These are phyloP conservation scores for Colletotrichum aenigma DNA, from an alignment of 2,329 filamentous ascomycete genomes.

Conservation along the genomic window DNA sequence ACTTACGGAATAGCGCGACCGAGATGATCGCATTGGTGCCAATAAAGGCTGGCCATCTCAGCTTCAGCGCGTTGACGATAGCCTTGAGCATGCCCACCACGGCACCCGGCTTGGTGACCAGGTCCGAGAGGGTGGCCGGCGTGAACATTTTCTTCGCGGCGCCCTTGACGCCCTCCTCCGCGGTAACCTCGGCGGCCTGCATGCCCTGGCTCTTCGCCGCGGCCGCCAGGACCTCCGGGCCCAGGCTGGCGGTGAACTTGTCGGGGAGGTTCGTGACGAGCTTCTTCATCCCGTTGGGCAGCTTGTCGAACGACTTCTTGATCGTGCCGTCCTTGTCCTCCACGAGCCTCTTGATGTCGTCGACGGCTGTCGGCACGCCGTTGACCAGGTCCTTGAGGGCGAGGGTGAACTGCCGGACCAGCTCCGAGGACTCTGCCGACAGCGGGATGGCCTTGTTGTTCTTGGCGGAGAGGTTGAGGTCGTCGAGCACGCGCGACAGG, in stretches of 20 bases:
- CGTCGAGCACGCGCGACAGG: conserved; percentile 78
- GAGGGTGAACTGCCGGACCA: conserved; percentile 83
- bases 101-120: conserved; percentile 87
- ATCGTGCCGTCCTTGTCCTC: conserved; percentile 67
- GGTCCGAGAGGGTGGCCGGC: conserved; percentile 75
- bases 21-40: conserved; percentile 85
- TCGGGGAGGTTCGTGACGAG: conserved; percentile 83
- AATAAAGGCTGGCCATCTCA: conserved; percentile 87
- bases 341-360: conserved; percentile 74
- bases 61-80: conserved; percentile 88
- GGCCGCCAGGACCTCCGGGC: conserved; percentile 81
- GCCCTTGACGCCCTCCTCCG: conserved; percentile 50
- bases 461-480: conserved; percentile 80
- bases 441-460: conserved; percentile 88
- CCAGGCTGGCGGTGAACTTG: conserved; percentile 77
- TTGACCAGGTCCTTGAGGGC: conserved; percentile 92
- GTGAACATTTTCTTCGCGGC: conserved; percentile 71
- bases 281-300: conserved; percentile 83
- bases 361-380: conserved; percentile 91
- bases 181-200: conserved; percentile 53
- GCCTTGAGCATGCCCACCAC: conserved; percentile 83
- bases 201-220: conserved; percentile 77
- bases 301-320: conserved; percentile 64
- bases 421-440: conserved; percentile 81
- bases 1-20: conserved; percentile 84